Evolutionary conservation across 208 protist genomes (phyloP).

Genomic region (Crithidia thermophila): DNA sequence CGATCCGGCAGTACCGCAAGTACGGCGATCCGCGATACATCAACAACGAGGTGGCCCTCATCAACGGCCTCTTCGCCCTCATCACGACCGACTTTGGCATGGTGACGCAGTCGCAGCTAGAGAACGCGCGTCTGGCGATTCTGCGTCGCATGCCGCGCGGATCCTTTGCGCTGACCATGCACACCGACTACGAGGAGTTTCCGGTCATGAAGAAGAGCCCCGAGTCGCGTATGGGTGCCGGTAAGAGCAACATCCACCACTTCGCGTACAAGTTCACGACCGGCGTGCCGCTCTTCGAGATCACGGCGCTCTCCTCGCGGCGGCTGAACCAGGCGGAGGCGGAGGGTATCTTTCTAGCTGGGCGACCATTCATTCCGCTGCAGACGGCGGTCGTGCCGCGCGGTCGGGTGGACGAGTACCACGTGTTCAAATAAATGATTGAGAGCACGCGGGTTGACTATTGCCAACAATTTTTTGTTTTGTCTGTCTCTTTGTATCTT

Average conservation of each 20-base stretch:
- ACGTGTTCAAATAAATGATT: slow-evolving; percentile 83
- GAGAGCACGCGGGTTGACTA: background rate
- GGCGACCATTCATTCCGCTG: slow-evolving; percentile 82
- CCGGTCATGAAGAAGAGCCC: slow-evolving; percentile 89
- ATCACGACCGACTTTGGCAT: slow-evolving; percentile 92
- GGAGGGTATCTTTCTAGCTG: slow-evolving; percentile 87
- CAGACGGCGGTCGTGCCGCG: slow-evolving; percentile 90
- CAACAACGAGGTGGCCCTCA: slow-evolving; percentile 90
- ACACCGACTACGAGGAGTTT: slow-evolving; percentile 92
- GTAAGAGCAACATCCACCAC: slow-evolving; percentile 92
- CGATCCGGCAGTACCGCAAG: slow-evolving; percentile 81
- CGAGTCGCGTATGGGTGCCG: slow-evolving; percentile 89
- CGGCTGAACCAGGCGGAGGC: slow-evolving; percentile 88
- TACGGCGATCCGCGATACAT: slow-evolving; percentile 91
- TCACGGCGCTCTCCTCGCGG: slow-evolving; percentile 59
- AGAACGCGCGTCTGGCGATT: slow-evolving; percentile 87
- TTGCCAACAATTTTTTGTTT: background rate
- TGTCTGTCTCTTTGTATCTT: background rate
- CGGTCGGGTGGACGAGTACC: slow-evolving; percentile 89
- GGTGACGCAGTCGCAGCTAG: slow-evolving; percentile 89
- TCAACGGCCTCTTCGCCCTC: slow-evolving; percentile 77
- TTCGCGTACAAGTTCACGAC: slow-evolving; percentile 93
- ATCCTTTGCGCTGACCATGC: slow-evolving; percentile 83
- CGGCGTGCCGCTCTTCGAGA: slow-evolving; percentile 88
- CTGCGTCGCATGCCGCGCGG: slow-evolving; percentile 85